Conservation (phyloP, 1,284 basidiomycete species). For the Ceratobasidium sp. region DNA sequence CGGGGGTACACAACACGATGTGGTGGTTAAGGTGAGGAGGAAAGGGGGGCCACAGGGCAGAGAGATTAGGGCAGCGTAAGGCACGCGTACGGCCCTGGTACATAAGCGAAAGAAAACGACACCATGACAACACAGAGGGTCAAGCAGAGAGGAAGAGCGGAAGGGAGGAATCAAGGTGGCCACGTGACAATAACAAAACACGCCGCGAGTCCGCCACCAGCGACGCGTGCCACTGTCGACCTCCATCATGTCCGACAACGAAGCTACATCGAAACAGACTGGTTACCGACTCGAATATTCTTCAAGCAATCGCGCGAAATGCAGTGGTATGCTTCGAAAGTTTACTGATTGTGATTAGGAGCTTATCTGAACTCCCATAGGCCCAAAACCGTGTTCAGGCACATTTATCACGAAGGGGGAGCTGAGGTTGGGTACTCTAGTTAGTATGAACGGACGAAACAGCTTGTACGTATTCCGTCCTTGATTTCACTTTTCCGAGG, state of each 20-base stretch:
- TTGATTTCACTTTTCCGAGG: not conserved
- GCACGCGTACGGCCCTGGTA: too few relatives aligned
- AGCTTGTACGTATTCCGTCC: constrained; percentile 58
- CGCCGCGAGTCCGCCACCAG: not conserved
- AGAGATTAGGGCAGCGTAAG: too few relatives aligned
- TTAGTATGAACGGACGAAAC: constrained; percentile 78
- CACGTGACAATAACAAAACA: constrained; percentile 22
- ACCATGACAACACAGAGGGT: too few relatives aligned
- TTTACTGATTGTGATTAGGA: not conserved
- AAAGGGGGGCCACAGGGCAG: too few relatives aligned
- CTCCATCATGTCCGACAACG: constrained; percentile 65
- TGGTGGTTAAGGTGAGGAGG: too few relatives aligned
- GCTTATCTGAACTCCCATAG: constrained; percentile 56
- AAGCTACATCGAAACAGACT: constrained; percentile 56
- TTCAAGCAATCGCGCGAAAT: constrained; percentile 69
- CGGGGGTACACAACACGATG: too few relatives aligned
- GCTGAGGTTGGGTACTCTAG: constrained; percentile 77
- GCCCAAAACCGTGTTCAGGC: constrained; percentile 82
- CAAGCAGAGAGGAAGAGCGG: too few relatives aligned
- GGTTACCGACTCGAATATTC: constrained; percentile 86
- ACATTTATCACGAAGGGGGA: constrained; percentile 77
- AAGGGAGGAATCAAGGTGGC: too few relatives aligned
- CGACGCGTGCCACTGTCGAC: not conserved
- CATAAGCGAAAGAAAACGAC: too few relatives aligned
- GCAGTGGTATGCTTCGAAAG: constrained; percentile 71